phyloP scores from a whole-genome alignment of 2,329 filamentous ascomycete species.

The Apiospora marii region DNA sequence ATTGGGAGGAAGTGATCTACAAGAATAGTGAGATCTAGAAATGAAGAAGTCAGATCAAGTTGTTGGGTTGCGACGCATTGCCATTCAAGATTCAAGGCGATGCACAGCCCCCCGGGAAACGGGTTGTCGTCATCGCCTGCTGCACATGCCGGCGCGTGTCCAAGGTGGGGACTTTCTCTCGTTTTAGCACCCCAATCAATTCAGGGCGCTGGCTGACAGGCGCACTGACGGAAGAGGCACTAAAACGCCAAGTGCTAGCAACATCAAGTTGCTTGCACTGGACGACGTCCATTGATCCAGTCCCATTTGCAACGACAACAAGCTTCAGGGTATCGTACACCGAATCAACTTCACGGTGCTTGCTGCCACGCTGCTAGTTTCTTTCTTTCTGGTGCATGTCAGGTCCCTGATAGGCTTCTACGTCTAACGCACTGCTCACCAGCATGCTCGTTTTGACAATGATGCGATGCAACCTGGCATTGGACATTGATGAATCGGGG shows the following conservation, averaged over 20 bases:
- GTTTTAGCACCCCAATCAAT: too few relatives aligned
- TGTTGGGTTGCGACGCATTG: conserved; percentile 14
- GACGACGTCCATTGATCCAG: not conserved
- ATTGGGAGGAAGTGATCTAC: not conserved
- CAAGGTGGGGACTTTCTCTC: not conserved
- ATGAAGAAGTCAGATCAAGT: not conserved
- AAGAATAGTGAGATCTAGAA: not conserved
- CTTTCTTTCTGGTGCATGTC: not conserved
- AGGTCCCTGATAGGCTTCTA: not conserved
- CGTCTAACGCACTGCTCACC: not conserved
- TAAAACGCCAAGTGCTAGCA: not conserved
- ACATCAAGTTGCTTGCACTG: not conserved
- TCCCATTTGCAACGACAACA: not conserved
- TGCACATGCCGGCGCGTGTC: not conserved
- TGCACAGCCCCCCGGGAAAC: conserved; percentile 16
- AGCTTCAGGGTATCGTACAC: not conserved
- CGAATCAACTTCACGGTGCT: not conserved
- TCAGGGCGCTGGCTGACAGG: not conserved
- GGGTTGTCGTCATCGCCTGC: conserved; percentile 13
- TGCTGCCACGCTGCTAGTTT: not conserved
- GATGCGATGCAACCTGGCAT: too few relatives aligned
- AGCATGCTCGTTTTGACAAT: not conserved
- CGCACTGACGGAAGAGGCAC: not conserved
- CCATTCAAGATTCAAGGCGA: conserved; percentile 14
- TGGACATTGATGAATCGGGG: not conserved